phyloP scores from a whole-genome alignment of 2,329 filamentous ascomycete species.

The Chaetomium sp. region DNA sequence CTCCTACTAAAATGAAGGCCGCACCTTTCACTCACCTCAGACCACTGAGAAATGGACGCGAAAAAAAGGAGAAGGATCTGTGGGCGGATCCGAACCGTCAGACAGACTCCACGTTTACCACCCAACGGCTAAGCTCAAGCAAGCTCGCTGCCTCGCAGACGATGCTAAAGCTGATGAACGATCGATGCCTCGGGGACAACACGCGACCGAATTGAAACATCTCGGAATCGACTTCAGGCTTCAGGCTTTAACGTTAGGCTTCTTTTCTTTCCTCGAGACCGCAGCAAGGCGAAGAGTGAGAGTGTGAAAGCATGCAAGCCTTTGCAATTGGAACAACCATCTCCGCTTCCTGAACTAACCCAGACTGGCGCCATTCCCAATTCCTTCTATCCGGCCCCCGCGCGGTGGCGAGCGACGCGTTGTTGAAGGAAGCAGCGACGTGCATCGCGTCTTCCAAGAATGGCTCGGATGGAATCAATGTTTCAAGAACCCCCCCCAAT shows the following conservation, averaged over 20 bases:
- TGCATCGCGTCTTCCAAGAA: background rate
- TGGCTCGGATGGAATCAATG: background rate
- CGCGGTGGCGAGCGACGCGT: background rate
- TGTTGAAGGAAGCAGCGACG: background rate
- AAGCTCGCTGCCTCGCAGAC: background rate
- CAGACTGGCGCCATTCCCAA: background rate
- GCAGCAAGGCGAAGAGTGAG: too few species aligned
- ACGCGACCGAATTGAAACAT: background rate
- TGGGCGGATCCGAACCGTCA: background rate
- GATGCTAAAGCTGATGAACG: background rate
- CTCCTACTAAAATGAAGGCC: background rate
- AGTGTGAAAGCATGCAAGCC: too few species aligned
- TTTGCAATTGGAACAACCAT: too few species aligned
- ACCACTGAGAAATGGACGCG: background rate
- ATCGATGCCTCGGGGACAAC: background rate
- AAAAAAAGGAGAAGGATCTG: background rate
- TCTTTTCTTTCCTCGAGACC: background rate
- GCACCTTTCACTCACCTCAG: background rate
- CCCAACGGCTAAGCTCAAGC: background rate
- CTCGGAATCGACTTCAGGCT: too few species aligned
- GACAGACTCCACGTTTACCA: background rate
- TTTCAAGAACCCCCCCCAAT: too few species aligned
- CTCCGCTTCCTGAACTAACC: too few species aligned
- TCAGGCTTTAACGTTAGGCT: background rate
- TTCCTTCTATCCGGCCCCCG: background rate